Conservation (phyloP, 208 protist genomes). For the Cochliopodium minus region DNA sequence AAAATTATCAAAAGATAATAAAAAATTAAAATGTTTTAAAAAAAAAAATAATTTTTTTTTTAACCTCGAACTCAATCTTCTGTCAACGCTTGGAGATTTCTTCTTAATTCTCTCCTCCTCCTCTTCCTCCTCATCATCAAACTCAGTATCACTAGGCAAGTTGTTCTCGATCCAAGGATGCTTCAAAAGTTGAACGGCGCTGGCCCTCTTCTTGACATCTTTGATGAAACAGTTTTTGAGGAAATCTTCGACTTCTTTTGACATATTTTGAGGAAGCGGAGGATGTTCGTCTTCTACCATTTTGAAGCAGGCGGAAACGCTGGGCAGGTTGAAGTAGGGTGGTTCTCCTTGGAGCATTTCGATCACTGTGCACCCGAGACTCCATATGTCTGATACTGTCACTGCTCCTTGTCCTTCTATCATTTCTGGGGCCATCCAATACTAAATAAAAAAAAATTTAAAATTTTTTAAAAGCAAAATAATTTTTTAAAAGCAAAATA, state of each 20-base stretch:
- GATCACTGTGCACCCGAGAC: slow-evolving; percentile 55
- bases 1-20: no score
- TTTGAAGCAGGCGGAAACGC: background rate
- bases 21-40: no score
- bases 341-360: slow-evolving; percentile 63
- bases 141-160: no score
- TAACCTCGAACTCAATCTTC: no score
- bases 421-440: slow-evolving; percentile 11
- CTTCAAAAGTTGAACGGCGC: slow-evolving; percentile 37
- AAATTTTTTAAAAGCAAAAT: background rate
- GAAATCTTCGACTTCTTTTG: slow-evolving; percentile 35
- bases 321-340: slow-evolving; percentile 59
- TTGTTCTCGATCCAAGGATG: slow-evolving; percentile 40
- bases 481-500: background rate
- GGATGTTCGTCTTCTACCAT: background rate
- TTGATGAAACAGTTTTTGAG: slow-evolving; percentile 53
- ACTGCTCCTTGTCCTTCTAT: background rate
- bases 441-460: background rate
- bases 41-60: no score
- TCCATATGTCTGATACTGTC: slow-evolving; percentile 14
- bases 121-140: no score
- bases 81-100: no score
- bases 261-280: background rate
- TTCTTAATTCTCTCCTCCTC: no score
- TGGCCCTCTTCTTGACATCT: slow-evolving; percentile 31